Evolutionary conservation across 306 rosid species (phyloP), one percentile per base, ranked within the genome.

Genomic region (Pterocarpus macrocarpus): DNA sequence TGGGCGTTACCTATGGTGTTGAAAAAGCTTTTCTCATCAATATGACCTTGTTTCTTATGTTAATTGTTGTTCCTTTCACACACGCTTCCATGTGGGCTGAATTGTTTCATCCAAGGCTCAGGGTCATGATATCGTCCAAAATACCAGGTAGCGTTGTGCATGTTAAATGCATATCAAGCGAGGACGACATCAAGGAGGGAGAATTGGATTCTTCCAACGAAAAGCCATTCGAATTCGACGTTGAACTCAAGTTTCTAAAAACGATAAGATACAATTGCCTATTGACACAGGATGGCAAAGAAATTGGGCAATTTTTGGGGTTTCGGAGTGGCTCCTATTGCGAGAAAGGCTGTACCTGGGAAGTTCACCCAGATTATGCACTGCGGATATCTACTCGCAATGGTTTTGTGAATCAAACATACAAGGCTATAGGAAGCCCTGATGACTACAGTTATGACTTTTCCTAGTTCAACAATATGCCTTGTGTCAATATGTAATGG

Each of bases 241-340:
- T 84, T 14, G 3, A 52, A 34, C 87, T 84, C 11, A 84, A 74
- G 62, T 62, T 84, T 67, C 56, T 79, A 2, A 84, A 77, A 2
- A 84, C 84, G 5, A 80, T 84, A 66, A 67, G 87, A 43, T 84
- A 84, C 56, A 84, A 84, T 68, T 84, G 87, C 4, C 58, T 84
- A 34, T 1, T 84, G 28, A 79, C 63, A 10, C 81, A 84, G 16
- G 5, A 2, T 0, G 52, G 69, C 7, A 73, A 4, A 32, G 87
- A 84, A 68, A 84, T 84, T 73, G 87, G 87, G 1, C 87, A 84
- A 3, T 84, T 84, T 79, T 61, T 79, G 45, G 87, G 87, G 6
- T 84, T 84, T 79, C 41, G 73, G 9, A 84, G 87, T 59, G 87
- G 87, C 9, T 39, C 84, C 1, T 84, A 84, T 41, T 84, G 87